These are phyloP conservation scores for Candida incommunis DNA, from an alignment of 805 yeast species.

Conservation along the genomic window DNA sequence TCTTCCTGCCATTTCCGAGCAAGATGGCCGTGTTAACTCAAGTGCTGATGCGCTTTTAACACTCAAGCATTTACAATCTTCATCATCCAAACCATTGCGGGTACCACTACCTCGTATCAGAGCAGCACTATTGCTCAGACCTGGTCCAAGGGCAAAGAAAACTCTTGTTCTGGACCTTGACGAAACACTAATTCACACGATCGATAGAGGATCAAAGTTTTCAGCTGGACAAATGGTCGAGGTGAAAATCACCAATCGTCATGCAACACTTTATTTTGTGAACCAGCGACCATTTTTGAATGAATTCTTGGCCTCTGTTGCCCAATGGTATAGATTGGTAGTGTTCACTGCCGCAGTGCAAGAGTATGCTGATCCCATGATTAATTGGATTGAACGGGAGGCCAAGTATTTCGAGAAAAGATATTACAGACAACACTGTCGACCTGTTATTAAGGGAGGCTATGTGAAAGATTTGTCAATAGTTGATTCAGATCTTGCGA, in stretches of 20 bases:
- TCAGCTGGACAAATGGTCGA: conserved; percentile 61
- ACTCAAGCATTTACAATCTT: background rate
- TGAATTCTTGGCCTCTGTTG: conserved; percentile 60
- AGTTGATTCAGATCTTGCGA: conserved; percentile 43
- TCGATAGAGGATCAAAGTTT: conserved; percentile 41
- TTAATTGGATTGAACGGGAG: conserved; percentile 76
- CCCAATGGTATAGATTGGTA: conserved; percentile 78
- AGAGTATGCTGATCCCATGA: conserved; percentile 95
- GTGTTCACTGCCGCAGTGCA: conserved; percentile 90
- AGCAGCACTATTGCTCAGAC: background rate
- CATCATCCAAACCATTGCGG: background rate
- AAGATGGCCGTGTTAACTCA: too few species aligned
- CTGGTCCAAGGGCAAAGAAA: conserved; percentile 24
- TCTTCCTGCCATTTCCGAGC: too few species aligned
- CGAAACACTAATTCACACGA: conserved; percentile 87
- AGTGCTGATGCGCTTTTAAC: background rate
- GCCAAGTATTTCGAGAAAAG: conserved; percentile 37
- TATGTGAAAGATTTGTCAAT: conserved; percentile 62
- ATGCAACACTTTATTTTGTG: conserved; percentile 76
- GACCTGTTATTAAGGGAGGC: conserved; percentile 56
- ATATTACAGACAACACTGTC: conserved; percentile 69
- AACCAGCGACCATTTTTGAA: conserved; percentile 89
- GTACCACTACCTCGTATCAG: background rate
- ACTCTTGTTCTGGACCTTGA: conserved; percentile 80
- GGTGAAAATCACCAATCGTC: conserved; percentile 50